Percentiles rank a stretch among this genome's conserved stretches.
These are phyloP conservation scores for Pseudocercospora pini-densiflorae DNA, from an alignment of 2,329 filamentous ascomycete species.

Conservation along the genomic window DNA sequence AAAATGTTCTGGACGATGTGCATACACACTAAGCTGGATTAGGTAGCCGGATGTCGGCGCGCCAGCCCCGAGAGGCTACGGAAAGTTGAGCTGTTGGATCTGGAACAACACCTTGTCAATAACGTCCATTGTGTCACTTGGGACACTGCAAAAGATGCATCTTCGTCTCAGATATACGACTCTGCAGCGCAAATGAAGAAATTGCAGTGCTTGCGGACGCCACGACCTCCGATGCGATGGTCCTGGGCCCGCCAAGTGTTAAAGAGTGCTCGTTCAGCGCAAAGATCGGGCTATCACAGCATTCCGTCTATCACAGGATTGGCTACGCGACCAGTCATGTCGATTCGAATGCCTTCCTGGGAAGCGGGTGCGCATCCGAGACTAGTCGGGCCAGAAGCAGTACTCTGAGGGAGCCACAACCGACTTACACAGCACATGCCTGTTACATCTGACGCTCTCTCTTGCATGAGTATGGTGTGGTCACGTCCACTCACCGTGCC, in stretches of 20 bases:
- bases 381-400: neutral
- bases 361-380: conserved; percentile 2
- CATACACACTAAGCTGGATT: neutral
- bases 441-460: conserved; percentile 4
- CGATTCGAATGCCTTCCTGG: neutral
- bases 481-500: neutral
- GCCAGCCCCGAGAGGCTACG: neutral
- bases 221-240: neutral
- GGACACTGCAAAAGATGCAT: neutral
- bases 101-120: neutral
- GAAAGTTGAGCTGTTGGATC: neutral
- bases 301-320: neutral
- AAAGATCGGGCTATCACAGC: conserved; percentile 2
- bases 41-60: neutral
- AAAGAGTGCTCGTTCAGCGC: conserved; percentile 1
- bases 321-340: neutral
- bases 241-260: neutral
- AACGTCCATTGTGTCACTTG: neutral
- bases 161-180: conserved; percentile 1
- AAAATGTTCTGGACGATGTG: neutral
- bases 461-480: conserved; percentile 9
- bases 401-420: neutral
- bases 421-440: neutral
- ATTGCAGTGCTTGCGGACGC: conserved; percentile 3
- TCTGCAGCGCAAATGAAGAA: neutral